Evolutionary conservation across 768 basidiomycete species (phyloP), one percentile per base, ranked within the genome.

Genomic region (Termitomyces sp.): DNA sequence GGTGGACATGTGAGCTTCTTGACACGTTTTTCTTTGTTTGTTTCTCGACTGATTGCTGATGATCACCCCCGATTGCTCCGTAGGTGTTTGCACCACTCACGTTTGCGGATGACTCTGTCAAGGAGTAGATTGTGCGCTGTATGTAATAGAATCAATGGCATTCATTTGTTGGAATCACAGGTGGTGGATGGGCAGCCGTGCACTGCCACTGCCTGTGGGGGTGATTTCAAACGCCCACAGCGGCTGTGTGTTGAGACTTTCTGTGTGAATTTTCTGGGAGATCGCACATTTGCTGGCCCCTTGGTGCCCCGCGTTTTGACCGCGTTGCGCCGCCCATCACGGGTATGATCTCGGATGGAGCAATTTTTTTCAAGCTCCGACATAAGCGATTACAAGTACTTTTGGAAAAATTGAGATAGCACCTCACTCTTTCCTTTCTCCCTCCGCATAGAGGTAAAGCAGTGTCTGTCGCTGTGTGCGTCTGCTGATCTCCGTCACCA

Each of bases 1-100:
- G 89, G 83, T 58, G 94, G 93, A 71, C 84, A 94, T 78, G 92
- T 93, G 75, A 71, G 37, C 12, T 52, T 52, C 65, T 57, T 54
- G 59, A 51, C 60, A 60, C 46, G 18, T 69, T 56, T 37, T 63
- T 60, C 34, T 26, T 10, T 41, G 9, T 69, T n/a, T n/a, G n/a
- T n/a, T n/a, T n/a, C n/a, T 56, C 31, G 28, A 31, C 45, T 54
- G 55, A 63, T 60, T 60, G n/a, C 28, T 60, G 61, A 60, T 61
- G 55, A 63, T 63, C 55, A 52, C 20, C 9, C n/a, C 13, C n/a
- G 37, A 28, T 49, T 54, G 57, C 55, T 65, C 58, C 58, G 18
- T 61, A 82, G 81, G 75, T 74, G 28, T 82, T 82, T 65, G 69
- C 70, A 58, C 81, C 81, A 29, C 69, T 82, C 45, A 80, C 71